Base-by-base conservation (phyloP, 2,329 filamentous ascomycete species). In the Paraphaeosphaeria sporulosa region DNA sequence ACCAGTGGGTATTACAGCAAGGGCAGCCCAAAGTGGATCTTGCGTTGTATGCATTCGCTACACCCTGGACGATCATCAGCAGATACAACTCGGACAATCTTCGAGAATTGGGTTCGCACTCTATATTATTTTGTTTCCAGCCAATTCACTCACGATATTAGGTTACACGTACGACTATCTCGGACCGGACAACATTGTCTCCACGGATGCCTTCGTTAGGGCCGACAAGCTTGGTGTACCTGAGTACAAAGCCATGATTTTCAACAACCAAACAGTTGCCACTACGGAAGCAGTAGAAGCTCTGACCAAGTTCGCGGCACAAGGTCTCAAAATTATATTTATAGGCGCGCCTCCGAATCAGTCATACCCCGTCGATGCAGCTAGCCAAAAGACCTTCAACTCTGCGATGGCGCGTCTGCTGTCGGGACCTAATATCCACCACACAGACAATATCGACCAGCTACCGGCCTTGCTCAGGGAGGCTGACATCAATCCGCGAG, bases 131-230 rank as follows among this genome's bases (percentile, higher is more conserved):
- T n/a, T 4, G 25, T n/a, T 17, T 17, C 27, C 32, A 23, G n/a
- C 6, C n/a, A 13, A 6, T 19, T 36, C 4, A 50, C 52, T 48
- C 23, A 32, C 25, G 21, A n/a, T 3, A 3, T 1, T 58, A 76
- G 79, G 79, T 0, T 81, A 73, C 60, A 74, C 79, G 0, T 83
- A 82, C 60, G 77, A 79, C 13, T 84, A 84, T 59, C 69, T 84
- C 0, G 75, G 73, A 2, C 78, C 82, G 0, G 79, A 80, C 17
- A 84, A 83, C 55, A 78, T 85, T 30, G 69, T 57, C 1, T 75
- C 80, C 0, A 71, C 76, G 0, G 59, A 76, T 10, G 81, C 81
- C 0, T 59, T 64, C 2, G 81, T 84, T 0, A 36, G 57, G 3
- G 60, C 79, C 32, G 70, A 69, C 0, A 58, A 74, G 3, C 72